phyloP scores from a whole-genome alignment of 2,329 filamentous ascomycete genomes.

The Calonectria pteridis region DNA sequence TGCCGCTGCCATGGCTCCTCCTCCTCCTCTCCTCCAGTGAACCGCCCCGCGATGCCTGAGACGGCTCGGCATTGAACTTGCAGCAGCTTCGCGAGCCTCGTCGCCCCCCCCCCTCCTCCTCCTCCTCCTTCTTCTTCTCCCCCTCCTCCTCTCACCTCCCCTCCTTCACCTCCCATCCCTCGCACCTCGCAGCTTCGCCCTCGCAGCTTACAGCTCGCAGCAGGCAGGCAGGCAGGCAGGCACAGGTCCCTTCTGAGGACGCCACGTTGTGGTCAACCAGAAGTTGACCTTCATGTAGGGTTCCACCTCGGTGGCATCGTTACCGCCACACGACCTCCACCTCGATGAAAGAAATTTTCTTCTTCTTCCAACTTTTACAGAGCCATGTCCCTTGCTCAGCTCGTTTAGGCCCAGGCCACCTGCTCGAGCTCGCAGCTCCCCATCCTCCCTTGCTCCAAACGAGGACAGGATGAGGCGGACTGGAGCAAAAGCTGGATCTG shows the following conservation, averaged over 20 bases:
- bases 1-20: background rate
- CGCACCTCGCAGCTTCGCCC: background rate
- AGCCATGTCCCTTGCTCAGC: constrained; percentile 29
- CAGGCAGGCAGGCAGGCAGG: constrained; percentile 35
- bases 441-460: constrained; percentile 17
- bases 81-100: constrained; percentile 14
- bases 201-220: constrained; percentile 18
- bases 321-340: constrained; percentile 44
- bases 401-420: constrained; percentile 29
- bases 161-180: constrained; percentile 3
- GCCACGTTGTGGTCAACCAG: constrained; percentile 43
- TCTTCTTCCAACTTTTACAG: constrained; percentile 26
- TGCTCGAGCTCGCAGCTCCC: constrained; percentile 28
- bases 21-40: constrained; percentile 19
- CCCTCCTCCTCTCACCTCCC: background rate
- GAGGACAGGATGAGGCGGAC: constrained; percentile 37
- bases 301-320: constrained; percentile 44
- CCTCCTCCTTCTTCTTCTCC: background rate
- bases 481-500: constrained; percentile 42
- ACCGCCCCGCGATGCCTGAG: constrained; percentile 27
- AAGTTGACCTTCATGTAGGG: constrained; percentile 34
- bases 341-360: constrained; percentile 41
- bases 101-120: background rate
- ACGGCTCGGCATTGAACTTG: constrained; percentile 26
- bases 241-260: constrained; percentile 35